A percentile compares a stretch with the other conserved stretches of the same genome.
Evolutionary conservation across 1,139 yeast species (phyloP).

Genomic region (Saccharomyces hybrid): DNA sequence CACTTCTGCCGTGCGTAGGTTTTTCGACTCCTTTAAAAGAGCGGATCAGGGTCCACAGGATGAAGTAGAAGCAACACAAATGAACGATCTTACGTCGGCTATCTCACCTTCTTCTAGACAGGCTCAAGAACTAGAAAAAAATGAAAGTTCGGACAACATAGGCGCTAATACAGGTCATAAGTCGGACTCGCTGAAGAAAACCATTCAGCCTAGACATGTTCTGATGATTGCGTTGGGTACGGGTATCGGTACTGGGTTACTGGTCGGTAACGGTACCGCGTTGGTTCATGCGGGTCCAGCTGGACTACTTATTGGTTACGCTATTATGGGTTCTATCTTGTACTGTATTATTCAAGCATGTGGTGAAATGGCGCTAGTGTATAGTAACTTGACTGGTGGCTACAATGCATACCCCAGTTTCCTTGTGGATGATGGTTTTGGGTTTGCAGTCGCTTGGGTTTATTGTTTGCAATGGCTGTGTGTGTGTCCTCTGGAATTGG

Average conservation of each 20-base stretch:
- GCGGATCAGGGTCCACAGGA: constrained; percentile 11
- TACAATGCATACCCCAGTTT: constrained; percentile 63
- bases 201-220: constrained; percentile 44
- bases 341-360: constrained; percentile 72
- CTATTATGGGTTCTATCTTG: constrained; percentile 59
- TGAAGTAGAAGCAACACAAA: background rate
- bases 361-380: constrained; percentile 78
- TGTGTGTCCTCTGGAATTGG: constrained; percentile 67
- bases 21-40: constrained; percentile 27
- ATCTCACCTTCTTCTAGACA: background rate
- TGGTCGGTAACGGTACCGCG: constrained; percentile 68
- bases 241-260: constrained; percentile 74
- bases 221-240: constrained; percentile 79
- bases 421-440: constrained; percentile 67
- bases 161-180: constrained; percentile 8
- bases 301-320: constrained; percentile 62
- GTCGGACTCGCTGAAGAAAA: constrained; percentile 37
- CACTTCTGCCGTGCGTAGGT: constrained; percentile 11
- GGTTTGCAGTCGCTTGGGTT: constrained; percentile 75
- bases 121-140: background rate
- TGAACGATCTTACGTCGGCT: background rate
- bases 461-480: constrained; percentile 77
- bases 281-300: constrained; percentile 75
- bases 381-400: constrained; percentile 69
- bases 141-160: background rate